Evolutionary conservation across 768 basidiomycete species (phyloP).

Genomic region (Astraeus odoratus): DNA sequence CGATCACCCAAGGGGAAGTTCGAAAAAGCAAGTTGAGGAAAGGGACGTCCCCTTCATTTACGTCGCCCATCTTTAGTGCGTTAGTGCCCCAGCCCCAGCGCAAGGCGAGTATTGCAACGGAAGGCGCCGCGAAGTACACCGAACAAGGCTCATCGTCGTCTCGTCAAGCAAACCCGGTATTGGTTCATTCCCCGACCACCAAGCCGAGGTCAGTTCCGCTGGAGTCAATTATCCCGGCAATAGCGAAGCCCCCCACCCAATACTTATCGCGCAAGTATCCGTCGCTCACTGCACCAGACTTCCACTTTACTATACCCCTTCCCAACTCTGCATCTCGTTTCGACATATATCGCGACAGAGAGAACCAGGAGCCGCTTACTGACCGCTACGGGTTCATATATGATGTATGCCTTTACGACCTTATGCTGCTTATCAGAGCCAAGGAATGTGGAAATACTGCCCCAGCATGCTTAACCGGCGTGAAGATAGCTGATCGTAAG

Average conservation of each 20-base stretch:
- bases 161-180: slow-evolving; percentile 3
- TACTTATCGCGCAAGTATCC: slow-evolving; percentile 73
- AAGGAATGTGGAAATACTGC: slow-evolving; percentile 68
- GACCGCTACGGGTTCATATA: slow-evolving; percentile 92
- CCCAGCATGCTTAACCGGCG: slow-evolving; percentile 79
- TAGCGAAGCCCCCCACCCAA: slow-evolving; percentile 76
- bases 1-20: slow-evolving; percentile 25
- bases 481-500: slow-evolving; percentile 79
- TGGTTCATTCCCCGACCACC: slow-evolving; percentile 19
- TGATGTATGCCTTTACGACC: slow-evolving; percentile 75
- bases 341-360: slow-evolving; percentile 42
- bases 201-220: slow-evolving; percentile 51
- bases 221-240: slow-evolving; percentile 78
- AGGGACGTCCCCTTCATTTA: slow-evolving; percentile 34
- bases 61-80: slow-evolving; percentile 55
- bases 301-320: slow-evolving; percentile 63
- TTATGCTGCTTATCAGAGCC: slow-evolving; percentile 66
- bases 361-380: slow-evolving; percentile 56
- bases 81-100: slow-evolving; percentile 48
- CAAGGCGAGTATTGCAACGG: slow-evolving; percentile 27
- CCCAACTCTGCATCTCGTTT: slow-evolving; percentile 50
- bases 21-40: slow-evolving; percentile 31
- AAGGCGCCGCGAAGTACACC: slow-evolving; percentile 11
- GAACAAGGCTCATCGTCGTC: slow-evolving; percentile 8
- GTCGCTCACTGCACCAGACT: slow-evolving; percentile 65